These are phyloP conservation scores for Cutaneotrichosporon daszewskae DNA, from an alignment of 1,284 basidiomycete genomes.

Conservation along the genomic window DNA sequence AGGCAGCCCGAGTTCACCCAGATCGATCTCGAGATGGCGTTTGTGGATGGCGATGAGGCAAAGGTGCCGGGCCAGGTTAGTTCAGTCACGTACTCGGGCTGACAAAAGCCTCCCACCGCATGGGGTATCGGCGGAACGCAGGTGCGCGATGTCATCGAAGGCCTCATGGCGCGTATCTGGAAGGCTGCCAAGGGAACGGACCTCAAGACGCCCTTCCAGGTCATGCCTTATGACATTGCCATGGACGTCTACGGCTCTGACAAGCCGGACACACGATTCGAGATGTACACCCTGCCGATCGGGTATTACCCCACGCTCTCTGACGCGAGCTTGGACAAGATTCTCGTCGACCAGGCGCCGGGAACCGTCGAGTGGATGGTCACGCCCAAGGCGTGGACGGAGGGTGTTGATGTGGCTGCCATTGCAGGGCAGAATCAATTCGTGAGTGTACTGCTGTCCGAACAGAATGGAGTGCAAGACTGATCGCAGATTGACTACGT, in stretches of 20 bases:
- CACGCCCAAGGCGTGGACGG: conserved; percentile 33
- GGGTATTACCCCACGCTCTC: conserved; percentile 45
- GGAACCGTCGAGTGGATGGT: conserved; percentile 47
- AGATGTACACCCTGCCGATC: conserved; percentile 56
- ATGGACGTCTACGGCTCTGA: conserved; percentile 90
- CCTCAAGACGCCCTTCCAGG: conserved; percentile 60
- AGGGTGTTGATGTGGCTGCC: conserved; percentile 27
- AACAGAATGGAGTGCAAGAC: neutral
- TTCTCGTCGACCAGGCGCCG: conserved; percentile 41
- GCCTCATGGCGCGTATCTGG: conserved; percentile 69
- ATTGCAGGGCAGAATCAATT: conserved; percentile 31
- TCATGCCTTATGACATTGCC: conserved; percentile 78
- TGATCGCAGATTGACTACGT: conserved; percentile 35
- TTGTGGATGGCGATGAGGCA: conserved; percentile 67
- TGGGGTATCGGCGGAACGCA: conserved; percentile 83
- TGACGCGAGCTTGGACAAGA: conserved; percentile 41
- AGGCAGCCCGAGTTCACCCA: conserved; percentile 96
- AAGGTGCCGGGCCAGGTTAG: too few species aligned
- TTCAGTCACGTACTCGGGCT: too few species aligned
- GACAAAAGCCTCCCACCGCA: too few species aligned
- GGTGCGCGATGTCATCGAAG: conserved; percentile 70
- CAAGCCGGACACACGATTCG: conserved; percentile 88
- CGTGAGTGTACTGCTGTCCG: conserved; percentile 20
- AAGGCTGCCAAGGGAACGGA: conserved; percentile 55
- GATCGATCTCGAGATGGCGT: conserved; percentile 93